phyloP scores from a whole-genome alignment of 495 filamentous ascomycete species.

The Tirmania nivea region DNA sequence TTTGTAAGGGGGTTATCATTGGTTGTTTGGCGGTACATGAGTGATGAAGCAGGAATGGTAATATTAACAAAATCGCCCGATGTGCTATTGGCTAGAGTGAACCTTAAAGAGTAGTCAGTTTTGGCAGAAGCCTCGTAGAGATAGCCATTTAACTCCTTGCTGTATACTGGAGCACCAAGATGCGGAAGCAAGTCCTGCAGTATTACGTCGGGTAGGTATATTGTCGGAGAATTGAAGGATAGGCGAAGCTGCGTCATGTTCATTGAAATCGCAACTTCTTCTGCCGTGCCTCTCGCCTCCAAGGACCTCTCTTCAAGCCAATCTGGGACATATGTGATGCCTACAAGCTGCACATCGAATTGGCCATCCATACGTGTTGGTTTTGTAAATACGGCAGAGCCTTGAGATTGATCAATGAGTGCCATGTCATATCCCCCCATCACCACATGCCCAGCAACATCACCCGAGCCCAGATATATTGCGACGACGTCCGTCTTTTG shows the following conservation, averaged over 20 bases:
- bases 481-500: constrained; percentile 16
- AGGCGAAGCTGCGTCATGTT: constrained; percentile 1
- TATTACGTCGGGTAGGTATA: constrained; percentile 7
- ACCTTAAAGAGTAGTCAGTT: constrained; percentile 10
- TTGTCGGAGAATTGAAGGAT: constrained; percentile 11
- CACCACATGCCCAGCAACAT: constrained; percentile 11
- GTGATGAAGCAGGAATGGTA: constrained; percentile 12
- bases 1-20: constrained; percentile 12
- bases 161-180: constrained; percentile 11
- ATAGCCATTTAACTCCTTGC: constrained; percentile 11
- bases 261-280: background rate
- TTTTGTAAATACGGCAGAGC: constrained; percentile 10
- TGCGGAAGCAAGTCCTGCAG: constrained; percentile 10
- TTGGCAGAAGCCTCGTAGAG: constrained; percentile 7
- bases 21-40: constrained; percentile 7
- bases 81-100: constrained; percentile 15
- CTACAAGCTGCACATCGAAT: constrained; percentile 7
- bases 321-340: constrained; percentile 5
- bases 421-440: constrained; percentile 17
- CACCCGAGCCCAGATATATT: constrained; percentile 8
- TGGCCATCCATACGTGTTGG: background rate
- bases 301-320: background rate
- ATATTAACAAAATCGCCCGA: constrained; percentile 1
- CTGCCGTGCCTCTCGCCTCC: background rate
- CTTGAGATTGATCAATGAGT: constrained; percentile 11